A percentile compares a stretch with the other conserved stretches of the same genome.
phyloP scores from a whole-genome alignment of 805 yeast species.

The Schizosaccharomyces lindneri region DNA sequence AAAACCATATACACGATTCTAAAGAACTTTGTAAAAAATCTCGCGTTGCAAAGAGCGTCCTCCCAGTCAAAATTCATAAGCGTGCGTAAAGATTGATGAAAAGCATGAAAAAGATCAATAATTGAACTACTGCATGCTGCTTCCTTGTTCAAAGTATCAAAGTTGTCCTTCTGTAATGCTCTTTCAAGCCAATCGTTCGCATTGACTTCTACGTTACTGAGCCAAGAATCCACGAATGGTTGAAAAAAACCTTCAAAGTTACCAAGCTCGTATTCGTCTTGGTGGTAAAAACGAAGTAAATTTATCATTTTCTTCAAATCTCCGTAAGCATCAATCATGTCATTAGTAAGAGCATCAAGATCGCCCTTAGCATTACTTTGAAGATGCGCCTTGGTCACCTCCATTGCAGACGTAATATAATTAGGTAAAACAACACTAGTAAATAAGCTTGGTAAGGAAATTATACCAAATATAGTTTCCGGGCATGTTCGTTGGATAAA shows the following conservation, averaged over 20 bases:
- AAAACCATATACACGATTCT: slow-evolving; percentile 40
- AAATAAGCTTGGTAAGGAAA: neutral
- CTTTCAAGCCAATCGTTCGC: slow-evolving; percentile 6
- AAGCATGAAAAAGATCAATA: slow-evolving; percentile 37
- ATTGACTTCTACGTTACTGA: slow-evolving; percentile 22
- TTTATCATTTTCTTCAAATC: neutral
- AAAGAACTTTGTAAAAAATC: slow-evolving; percentile 32
- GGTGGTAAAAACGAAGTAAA: neutral
- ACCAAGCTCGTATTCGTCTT: neutral
- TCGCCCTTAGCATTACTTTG: neutral
- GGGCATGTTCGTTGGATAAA: neutral
- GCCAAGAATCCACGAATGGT: slow-evolving; percentile 24
- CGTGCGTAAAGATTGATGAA: slow-evolving; percentile 32
- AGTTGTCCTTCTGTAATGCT: neutral
- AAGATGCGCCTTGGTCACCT: neutral
- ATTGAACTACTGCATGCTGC: slow-evolving; percentile 24
- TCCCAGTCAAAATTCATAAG: slow-evolving; percentile 41
- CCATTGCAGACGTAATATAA: neutral
- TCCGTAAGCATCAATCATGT: neutral
- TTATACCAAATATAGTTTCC: neutral
- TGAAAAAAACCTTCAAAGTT: neutral
- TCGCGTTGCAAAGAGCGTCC: slow-evolving; percentile 35
- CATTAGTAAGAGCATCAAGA: neutral
- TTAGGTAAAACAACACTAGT: neutral
- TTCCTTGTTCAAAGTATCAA: slow-evolving; percentile 6